These are phyloP conservation scores for Tylopilus orsonianus DNA, from an alignment of 1,284 basidiomycete species.

Conservation along the genomic window DNA sequence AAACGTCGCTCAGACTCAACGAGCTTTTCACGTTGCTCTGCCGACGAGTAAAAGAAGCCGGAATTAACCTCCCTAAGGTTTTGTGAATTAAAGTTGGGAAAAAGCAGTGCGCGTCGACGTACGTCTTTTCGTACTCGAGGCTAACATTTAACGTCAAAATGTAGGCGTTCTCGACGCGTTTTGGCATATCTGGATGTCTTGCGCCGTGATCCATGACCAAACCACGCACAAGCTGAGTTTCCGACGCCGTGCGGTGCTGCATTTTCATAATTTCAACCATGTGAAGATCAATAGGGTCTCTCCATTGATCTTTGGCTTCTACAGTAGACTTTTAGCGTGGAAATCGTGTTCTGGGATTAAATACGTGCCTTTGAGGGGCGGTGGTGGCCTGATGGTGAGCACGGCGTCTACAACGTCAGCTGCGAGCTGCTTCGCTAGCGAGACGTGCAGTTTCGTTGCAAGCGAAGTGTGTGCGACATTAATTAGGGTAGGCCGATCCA, in stretches of 20 bases:
- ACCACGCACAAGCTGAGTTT: slow-evolving; percentile 96
- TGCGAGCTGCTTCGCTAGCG: slow-evolving; percentile 86
- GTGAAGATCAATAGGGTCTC: slow-evolving; percentile 94
- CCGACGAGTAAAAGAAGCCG: slow-evolving; percentile 98
- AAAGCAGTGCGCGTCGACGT: slow-evolving; percentile 38
- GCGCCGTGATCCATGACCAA: slow-evolving; percentile 96
- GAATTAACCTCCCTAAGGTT: slow-evolving; percentile 92
- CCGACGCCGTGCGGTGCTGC: slow-evolving; percentile 98
- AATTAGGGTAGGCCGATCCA: slow-evolving; percentile 90
- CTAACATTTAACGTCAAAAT: slow-evolving; percentile 97
- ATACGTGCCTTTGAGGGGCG: slow-evolving; percentile 55
- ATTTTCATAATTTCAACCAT: slow-evolving; percentile 99
- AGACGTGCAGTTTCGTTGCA: slow-evolving; percentile 86
- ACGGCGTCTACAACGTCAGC: slow-evolving; percentile 97
- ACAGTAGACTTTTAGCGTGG: slow-evolving; percentile 27
- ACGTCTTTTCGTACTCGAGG: slow-evolving; percentile 99
- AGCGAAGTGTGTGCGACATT: slow-evolving; percentile 94
- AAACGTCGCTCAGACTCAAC: slow-evolving; percentile 96
- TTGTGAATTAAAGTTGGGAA: slow-evolving; percentile 22
- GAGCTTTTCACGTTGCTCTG: slow-evolving; percentile 98
- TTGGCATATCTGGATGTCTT: slow-evolving; percentile 99
- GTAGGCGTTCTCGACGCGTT: slow-evolving; percentile 95
- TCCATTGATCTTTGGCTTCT: slow-evolving; percentile 67
- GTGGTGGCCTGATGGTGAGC: slow-evolving; percentile 79
- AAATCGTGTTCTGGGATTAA: slow-evolving; percentile 20